These are phyloP conservation scores for Rosa multiflora DNA, from an alignment of 306 rosid species.

Conservation along the genomic window DNA sequence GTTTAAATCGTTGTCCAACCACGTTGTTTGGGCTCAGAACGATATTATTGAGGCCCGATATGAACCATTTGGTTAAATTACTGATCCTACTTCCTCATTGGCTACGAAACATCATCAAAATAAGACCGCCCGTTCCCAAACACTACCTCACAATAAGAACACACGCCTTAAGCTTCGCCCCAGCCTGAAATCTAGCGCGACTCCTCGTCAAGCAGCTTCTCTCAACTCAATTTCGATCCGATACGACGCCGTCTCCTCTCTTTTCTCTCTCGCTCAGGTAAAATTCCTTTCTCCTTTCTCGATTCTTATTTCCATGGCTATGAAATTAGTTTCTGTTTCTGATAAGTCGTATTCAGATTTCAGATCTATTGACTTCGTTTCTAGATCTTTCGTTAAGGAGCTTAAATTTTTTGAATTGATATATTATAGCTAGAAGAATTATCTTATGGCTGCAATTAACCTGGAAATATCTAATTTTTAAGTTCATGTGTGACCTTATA, in stretches of 20 bases:
- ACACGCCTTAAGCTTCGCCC: background rate
- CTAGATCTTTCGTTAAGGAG: background rate
- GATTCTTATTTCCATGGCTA: background rate
- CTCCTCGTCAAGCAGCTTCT: background rate
- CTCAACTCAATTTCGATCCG: constrained; percentile 17
- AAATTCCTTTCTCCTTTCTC: background rate
- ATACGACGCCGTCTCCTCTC: constrained; percentile 5
- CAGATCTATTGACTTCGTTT: constrained; percentile 15
- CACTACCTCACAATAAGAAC: background rate
- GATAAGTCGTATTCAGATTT: background rate
- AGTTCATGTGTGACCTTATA: background rate
- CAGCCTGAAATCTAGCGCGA: background rate
- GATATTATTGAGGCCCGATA: background rate
- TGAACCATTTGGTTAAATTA: background rate
- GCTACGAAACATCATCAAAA: background rate
- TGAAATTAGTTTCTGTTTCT: background rate
- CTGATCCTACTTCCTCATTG: background rate
- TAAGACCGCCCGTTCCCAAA: background rate
- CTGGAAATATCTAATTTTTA: background rate
- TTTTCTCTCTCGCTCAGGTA: background rate
- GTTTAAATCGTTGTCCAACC: no score
- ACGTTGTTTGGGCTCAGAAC: background rate
- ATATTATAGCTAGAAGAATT: background rate
- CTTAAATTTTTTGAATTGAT: background rate
- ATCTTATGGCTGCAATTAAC: background rate